Base-by-base conservation (phyloP, 2,329 filamentous ascomycete species). In the Microcyclosporella mali region DNA sequence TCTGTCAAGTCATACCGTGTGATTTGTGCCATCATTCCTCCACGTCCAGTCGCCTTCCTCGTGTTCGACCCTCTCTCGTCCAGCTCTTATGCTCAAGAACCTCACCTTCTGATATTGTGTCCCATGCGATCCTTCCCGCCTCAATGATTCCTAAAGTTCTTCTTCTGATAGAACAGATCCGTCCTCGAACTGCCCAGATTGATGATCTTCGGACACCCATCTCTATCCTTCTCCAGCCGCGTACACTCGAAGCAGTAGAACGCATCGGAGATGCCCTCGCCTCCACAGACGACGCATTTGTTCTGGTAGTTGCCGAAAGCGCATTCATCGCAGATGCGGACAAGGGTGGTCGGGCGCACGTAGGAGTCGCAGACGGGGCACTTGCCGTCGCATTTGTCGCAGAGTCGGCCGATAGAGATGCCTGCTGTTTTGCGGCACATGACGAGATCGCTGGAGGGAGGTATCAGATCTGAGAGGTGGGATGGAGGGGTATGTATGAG, bases 171-270 rank as follows among this genome's bases (percentile, higher is more conserved):
- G 56, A 82, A 79, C 69, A 97, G 75, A 77, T 98, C 92, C 61
- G 92, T 98, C 70, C 92, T 81, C 46, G 85, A 92, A 73, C 86
- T 94, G 32, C 92, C 92, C 62, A 98, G 70, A 65, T 98, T 98
- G 64, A 98, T 97, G 68, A 98, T 98, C 79, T 98, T 98, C 41
- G 92, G 92, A 67, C 92, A 98, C 2, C 92, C 92, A 64, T 98
- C 92, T 48, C 92, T 76, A 65, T 98, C 92, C 70, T 97, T 98
- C 66, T 98, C 92, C 12, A 98, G 72, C 6, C 92, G 79, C 46
- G 92, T 98, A 66, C 92, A 98, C 70, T 98, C 92, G 64, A 97
- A 97, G 74, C 92, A 98, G 73, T 98, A 98, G 69, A 97, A 97
- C 37, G 92, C 92, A 66, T 98, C 92, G 27, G 85, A 92, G 65